Evolutionary conservation across 306 rosid genomes (phyloP), one percentile per base, ranked within the genome.

Genomic region (Morella rubra): DNA sequence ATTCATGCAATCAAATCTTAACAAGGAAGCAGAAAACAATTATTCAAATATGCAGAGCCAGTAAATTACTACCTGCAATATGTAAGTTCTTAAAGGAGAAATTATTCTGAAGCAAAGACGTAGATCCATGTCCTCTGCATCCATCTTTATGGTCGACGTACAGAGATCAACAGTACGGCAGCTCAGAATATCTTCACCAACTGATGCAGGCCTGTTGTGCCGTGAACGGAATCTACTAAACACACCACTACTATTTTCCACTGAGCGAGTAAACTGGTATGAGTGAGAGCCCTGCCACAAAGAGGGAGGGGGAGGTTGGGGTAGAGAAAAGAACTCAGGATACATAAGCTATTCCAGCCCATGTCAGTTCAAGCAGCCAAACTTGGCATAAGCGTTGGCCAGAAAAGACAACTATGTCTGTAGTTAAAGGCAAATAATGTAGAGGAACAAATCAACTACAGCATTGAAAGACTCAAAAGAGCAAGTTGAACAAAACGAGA

Each of bases 91-190:
- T 68, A 84, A 80, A 7, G 99, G 99, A 73, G 99, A 95, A 82
- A 95, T 92, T 81, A 95, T 87, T 68, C 99, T 90, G 81, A 95
- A 95, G 91, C 99, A 95, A 81, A 95, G 97, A 69, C 97, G 88
- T 73, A 95, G 85, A 85, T 95, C 99, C 75, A 90, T 84, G 84
- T 95, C 96, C 73, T 92, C 99, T 37, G 93, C 97, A 75, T 95
- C 99, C 88, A 92, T 87, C 88, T 95, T 95, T 81, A 95, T 92
- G 45, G 90, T 88, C 56, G 99, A 95, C 47, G 97, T 95, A 69
- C 89, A 78, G 61, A 95, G 86, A 87, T 92, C 93, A 86, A 95
- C 81, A 44, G 90, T 75, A 82, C 79, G 86, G 81, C 85, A 90
- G 73, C 88, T 89, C 78, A 92, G 89, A 88, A 81, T 73, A 60